Base-by-base conservation (phyloP, 2,329 filamentous ascomycete genomes). In the Clonostachys rhizophaga region DNA sequence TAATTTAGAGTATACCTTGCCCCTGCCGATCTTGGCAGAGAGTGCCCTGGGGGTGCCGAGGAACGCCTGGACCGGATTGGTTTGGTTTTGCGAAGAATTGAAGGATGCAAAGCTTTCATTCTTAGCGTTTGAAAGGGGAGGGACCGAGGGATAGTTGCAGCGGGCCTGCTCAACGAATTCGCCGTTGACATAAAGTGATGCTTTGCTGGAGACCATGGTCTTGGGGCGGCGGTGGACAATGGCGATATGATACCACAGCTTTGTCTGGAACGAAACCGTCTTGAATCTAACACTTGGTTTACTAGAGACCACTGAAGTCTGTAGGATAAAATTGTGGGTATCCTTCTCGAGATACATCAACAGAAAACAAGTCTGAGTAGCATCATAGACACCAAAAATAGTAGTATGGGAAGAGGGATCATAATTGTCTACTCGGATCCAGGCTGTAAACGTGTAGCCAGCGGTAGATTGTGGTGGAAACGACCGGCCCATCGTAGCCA, bases 221-320 rank as follows among this genome's bases (percentile, higher is more conserved):
- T 86, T 90, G 9, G 86, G 84, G 35, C 86, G 81, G 44, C 87
- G 84, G 66, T 99, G 94, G 20, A 94, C 89, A 51, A 99, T 71
- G 40, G 86, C 89, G 57, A 99, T 81, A 65, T 99, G 94, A 65
- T 99, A 99, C 94, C 94, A 99, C 56, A 74, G 78, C 47, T 83
- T 80, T 52, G 87, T 78, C 55, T 84, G 74, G 59, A 99, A 97
- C 1, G 77, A 72, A 11, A 85, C 81, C 3, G 87, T 87, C 63
- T 94, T 95, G 75, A 99, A 99, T 47, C 94, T 83, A 42, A 99
- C 89, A 65, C 92, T 97, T 4, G 94, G 92, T 49, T 87, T 83
- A 45, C 83, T 77, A 9, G 91, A 91, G 45, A 84, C 89, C 50
- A 97, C 87, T 16, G 94, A 96, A 8, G 95, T 97, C 68, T 99